These are phyloP conservation scores for Neurospora sp. DNA, from an alignment of 2,329 filamentous ascomycete genomes.

Conservation along the genomic window DNA sequence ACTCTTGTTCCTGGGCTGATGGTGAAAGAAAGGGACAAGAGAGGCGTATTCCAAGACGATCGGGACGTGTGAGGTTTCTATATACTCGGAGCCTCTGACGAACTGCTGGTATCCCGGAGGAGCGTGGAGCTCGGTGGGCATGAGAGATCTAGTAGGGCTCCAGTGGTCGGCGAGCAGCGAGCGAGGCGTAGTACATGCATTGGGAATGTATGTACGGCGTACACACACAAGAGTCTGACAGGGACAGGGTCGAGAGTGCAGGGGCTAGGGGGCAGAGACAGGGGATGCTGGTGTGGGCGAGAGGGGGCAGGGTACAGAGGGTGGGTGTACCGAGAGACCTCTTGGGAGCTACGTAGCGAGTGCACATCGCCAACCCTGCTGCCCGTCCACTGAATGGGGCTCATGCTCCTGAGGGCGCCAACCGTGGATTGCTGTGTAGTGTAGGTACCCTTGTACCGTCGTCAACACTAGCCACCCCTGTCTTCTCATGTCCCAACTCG, in stretches of 20 bases:
- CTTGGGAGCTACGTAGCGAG: not conserved
- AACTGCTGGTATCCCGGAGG: slow-evolving; percentile 10
- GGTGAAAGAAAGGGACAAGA: not conserved
- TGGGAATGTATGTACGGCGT: slow-evolving; percentile 13
- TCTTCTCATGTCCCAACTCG: not conserved
- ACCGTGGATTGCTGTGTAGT: not conserved
- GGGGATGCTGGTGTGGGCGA: not conserved
- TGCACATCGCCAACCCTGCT: not conserved
- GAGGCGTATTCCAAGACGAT: not conserved
- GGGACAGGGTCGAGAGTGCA: slow-evolving; percentile 2
- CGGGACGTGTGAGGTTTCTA: slow-evolving; percentile 18
- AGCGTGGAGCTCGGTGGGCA: slow-evolving; percentile 15
- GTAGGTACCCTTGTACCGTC: not conserved
- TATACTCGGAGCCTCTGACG: slow-evolving; percentile 13
- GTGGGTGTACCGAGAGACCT: slow-evolving; percentile 7
- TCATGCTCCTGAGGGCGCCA: not conserved
- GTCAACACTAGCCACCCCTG: not conserved
- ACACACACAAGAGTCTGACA: not conserved
- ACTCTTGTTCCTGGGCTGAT: not conserved
- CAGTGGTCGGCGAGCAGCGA: slow-evolving; percentile 11
- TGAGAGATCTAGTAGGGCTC: slow-evolving; percentile 18
- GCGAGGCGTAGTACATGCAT: slow-evolving; percentile 18
- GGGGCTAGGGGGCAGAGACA: not conserved
- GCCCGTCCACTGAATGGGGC: not conserved
- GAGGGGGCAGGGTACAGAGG: slow-evolving; percentile 9